Base-by-base conservation (phyloP, 1,284 basidiomycete species). In the Malassezia psittaci region DNA sequence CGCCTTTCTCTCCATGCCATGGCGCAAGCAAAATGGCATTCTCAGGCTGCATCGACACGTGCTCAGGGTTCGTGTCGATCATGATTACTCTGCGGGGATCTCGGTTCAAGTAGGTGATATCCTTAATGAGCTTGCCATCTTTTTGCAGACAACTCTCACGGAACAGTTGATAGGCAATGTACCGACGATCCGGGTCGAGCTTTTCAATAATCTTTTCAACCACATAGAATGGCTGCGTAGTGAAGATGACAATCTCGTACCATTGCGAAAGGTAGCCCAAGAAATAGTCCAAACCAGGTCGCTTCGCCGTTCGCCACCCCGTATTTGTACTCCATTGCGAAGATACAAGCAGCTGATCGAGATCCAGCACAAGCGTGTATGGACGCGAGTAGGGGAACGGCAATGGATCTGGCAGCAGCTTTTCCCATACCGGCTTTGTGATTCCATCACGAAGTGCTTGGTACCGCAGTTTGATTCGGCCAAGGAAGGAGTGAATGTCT, bases 241-340 rank as follows among this genome's bases (percentile, higher is more conserved):
- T 96, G 79, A 96, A 99, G 52, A 98, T 79, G 19, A 98, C 91
- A 60, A 98, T 84, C 79, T 98, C 93, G 76, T 90, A 98, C 77
- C 96, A 96, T 71, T 96, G 91, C 0, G 89, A 90, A 41, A 98
- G 81, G 76, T 98, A 96, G 34, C 83, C 90, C 48, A 98, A 79
- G 81, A 96, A 98, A 77, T 96, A 96, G 75, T 98, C 94, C 9
- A 93, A 86, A 3, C 94, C 94, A 1, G 93, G 93, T 49, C 94
- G 83, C 61, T 78, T 78, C 2, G 77, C 77, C 3, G 77, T 78
- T 12, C 76, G 65, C 77, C 77, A 78, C 8, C 77, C 77, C 45
- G 77, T 68, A 37, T 77, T 72, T 16, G 77, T 62, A 7, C 58
- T 54, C 93, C 93, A 98, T 2, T 84, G 85, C 13, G 87, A 90